phyloP scores from a whole-genome alignment of 495 filamentous ascomycete genomes.

The Neurospora sp. region DNA sequence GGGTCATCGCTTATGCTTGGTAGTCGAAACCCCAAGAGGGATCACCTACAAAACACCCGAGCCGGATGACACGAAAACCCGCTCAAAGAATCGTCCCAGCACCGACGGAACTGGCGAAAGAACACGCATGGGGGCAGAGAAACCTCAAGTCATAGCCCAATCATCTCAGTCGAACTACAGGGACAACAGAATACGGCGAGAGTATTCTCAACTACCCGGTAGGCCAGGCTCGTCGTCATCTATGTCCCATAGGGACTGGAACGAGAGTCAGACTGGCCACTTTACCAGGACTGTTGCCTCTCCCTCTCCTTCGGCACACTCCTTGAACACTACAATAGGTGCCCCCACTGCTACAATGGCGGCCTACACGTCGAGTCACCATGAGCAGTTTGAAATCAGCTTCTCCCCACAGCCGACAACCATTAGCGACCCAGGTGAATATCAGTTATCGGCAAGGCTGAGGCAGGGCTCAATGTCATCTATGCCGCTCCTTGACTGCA shows the following conservation, averaged over 20 bases:
- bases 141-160: neutral
- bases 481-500: neutral
- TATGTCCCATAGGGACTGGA: neutral
- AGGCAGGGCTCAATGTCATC: neutral
- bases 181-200: neutral
- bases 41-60: slow-evolving; percentile 9
- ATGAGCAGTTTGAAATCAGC: neutral
- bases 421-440: neutral
- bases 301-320: neutral
- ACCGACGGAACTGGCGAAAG: neutral
- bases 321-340: neutral
- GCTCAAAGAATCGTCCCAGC: neutral
- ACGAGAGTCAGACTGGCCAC: fast-evolving
- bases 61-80: neutral
- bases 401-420: neutral
- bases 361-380: neutral
- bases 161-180: neutral
- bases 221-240: neutral
- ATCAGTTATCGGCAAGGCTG: neutral
- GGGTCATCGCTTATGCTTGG: neutral
- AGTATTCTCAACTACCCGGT: neutral
- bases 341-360: neutral
- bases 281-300: neutral
- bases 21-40: slow-evolving; percentile 5
- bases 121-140: neutral